Base-by-base conservation (phyloP, 1,284 basidiomycete species). In the Xanthoconium separans region DNA sequence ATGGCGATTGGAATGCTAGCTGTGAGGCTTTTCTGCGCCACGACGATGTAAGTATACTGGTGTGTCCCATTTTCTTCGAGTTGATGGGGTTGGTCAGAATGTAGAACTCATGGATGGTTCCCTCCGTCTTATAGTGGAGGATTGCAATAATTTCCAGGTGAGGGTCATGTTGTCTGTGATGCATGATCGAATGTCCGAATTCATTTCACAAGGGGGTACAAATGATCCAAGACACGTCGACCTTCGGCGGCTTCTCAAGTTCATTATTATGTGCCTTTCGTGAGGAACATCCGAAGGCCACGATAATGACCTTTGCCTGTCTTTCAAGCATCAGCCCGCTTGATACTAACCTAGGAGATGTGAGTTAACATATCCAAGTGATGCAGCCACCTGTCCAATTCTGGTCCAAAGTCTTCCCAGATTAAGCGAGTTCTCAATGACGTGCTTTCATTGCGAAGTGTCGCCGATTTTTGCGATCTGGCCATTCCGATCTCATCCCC, bases 61-160 rank as follows among this genome's bases (percentile, higher is more conserved):
- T 31, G 29, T 22, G 22, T 45, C 20, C 5, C 5, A 8, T 18
- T 27, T 7, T 30, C 29, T 33, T 51, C 18, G 45, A 44, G 29
- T 41, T 66, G 36, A 70, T 27, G 27, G 24, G 5, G 18, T 33
- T 9, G 16, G 42, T 44, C 43, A 88, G 87, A 77, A 82, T 47
- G 69, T 67, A 20, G 77, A 75, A 40, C 59, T 89, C 44, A 84
- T 86, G 79, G 89, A 91, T 47, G 81, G 79, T 6, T 74, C 83
- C 10, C 73, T 91, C 50, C 77, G 89, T 22, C 70, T 76, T 13
- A 80, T 88, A 55, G 75, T 86, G 3, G 90, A 92, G 65, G 87
- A 90, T 59, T 89, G 87, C 63, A 80, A 91, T 65, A 77, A 78
- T 47, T 74, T 86, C 9, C 89, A 91, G 79, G 88, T 87, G 61